These are phyloP conservation scores for Termitomyces sp. DNA, from an alignment of 768 basidiomycete genomes.

Conservation along the genomic window DNA sequence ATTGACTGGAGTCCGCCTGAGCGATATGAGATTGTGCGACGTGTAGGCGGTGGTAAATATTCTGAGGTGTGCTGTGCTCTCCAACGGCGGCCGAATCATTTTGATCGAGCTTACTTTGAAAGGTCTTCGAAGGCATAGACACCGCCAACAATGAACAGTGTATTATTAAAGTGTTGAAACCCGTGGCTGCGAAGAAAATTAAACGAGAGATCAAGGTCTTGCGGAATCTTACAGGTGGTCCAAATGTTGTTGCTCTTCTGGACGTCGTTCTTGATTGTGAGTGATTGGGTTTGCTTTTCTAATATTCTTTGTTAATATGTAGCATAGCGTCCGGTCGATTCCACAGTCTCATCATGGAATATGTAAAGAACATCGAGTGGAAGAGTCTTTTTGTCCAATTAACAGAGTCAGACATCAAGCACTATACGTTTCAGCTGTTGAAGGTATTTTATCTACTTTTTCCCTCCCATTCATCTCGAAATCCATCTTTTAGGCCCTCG, in stretches of 20 bases:
- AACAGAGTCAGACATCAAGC: constrained; percentile 61
- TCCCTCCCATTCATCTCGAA: not conserved
- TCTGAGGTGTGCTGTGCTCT: constrained; percentile 42
- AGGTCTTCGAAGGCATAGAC: constrained; percentile 60
- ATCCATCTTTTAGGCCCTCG: constrained; percentile 37
- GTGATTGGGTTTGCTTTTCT: constrained; percentile 1
- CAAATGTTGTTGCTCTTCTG: constrained; percentile 61
- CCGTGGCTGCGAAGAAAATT: constrained; percentile 66
- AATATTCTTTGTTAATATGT: not conserved
- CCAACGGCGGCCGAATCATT: not conserved
- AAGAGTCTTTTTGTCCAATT: constrained; percentile 51
- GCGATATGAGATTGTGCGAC: constrained; percentile 59
- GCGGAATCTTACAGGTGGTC: constrained; percentile 61
- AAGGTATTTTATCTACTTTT: constrained; percentile 25
- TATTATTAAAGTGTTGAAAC: constrained; percentile 70
- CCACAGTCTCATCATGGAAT: constrained; percentile 64
- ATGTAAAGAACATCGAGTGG: constrained; percentile 66
- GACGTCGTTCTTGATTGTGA: constrained; percentile 61
- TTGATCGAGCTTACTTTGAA: constrained; percentile 1
- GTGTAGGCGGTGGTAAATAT: constrained; percentile 62
- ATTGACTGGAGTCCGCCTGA: constrained; percentile 65
- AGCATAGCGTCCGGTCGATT: constrained; percentile 43
- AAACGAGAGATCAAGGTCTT: constrained; percentile 74
- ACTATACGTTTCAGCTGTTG: constrained; percentile 62
- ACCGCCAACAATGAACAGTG: constrained; percentile 47